phyloP scores from a whole-genome alignment of 352 stramenopile genomes.

The Globisporangium iwayamae region DNA sequence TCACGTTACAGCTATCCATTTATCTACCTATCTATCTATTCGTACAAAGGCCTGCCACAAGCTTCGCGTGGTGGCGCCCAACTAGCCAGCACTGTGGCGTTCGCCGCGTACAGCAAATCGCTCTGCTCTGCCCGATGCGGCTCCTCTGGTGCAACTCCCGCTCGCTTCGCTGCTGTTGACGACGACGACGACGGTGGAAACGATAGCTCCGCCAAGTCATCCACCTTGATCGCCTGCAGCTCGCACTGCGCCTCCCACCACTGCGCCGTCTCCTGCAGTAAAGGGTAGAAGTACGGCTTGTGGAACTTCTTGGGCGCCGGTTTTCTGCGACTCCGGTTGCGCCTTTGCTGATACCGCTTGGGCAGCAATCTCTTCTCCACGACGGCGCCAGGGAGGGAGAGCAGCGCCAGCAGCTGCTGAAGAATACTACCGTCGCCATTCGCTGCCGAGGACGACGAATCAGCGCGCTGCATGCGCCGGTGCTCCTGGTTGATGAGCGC shows the following conservation, averaged over 20 bases:
- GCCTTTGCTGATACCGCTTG: neutral
- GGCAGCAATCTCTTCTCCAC: conserved; percentile 8
- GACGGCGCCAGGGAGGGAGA: conserved; percentile 3
- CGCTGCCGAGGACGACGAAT: neutral
- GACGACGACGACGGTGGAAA: neutral
- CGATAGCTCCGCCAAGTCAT: neutral
- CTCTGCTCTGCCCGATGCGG: neutral
- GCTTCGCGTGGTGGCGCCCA: neutral
- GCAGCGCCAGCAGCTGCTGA: neutral
- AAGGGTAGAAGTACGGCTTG: conserved; percentile 57
- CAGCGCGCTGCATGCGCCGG: conserved; percentile 4
- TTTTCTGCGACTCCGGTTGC: neutral
- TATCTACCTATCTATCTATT: neutral
- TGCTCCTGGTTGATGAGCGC: conserved; percentile 13
- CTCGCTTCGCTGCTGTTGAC: neutral
- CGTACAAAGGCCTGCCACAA: neutral
- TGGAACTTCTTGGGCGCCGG: conserved; percentile 37
- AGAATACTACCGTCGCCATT: neutral
- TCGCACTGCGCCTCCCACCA: conserved; percentile 39
- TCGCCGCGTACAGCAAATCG: neutral
- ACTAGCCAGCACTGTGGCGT: neutral
- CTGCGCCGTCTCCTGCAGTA: conserved; percentile 51
- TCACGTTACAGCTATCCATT: neutral
- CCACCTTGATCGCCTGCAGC: conserved; percentile 12
- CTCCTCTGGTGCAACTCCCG: neutral